phyloP scores from a whole-genome alignment of 2,329 filamentous ascomycete species.

The Cordyceps cicadae region DNA sequence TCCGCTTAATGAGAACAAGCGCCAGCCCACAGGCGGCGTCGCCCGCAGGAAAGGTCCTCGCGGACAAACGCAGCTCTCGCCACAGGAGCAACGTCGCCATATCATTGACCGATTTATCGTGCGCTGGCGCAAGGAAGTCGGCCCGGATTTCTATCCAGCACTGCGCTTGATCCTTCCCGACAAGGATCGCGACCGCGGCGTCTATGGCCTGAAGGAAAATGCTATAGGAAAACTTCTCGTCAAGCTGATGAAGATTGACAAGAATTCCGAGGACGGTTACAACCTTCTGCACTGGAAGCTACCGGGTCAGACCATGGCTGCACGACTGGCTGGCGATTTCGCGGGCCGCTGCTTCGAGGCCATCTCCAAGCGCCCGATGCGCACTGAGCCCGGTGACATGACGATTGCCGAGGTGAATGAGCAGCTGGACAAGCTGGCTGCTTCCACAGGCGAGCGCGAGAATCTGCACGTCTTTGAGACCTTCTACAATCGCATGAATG shows the following conservation, averaged over 20 bases:
- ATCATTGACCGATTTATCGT: constrained; percentile 83
- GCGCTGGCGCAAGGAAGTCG: constrained; percentile 80
- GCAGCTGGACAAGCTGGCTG: constrained; percentile 68
- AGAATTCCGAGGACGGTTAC: constrained; percentile 79
- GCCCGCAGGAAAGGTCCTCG: constrained; percentile 51
- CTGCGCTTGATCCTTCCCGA: constrained; percentile 86
- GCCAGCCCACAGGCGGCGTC: constrained; percentile 55
- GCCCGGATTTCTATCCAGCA: constrained; percentile 86
- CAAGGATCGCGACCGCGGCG: constrained; percentile 82
- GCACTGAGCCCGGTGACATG: constrained; percentile 66
- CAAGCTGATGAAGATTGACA: constrained; percentile 85
- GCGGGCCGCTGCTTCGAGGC: constrained; percentile 82
- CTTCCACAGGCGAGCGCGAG: constrained; percentile 69
- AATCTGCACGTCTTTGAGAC: constrained; percentile 72
- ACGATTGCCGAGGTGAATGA: constrained; percentile 85
- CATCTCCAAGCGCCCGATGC: constrained; percentile 73
- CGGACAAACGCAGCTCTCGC: constrained; percentile 50
- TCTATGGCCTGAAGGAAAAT: constrained; percentile 92
- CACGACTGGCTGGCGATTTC: constrained; percentile 78
- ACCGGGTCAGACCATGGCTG: constrained; percentile 58
- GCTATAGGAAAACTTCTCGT: constrained; percentile 85
- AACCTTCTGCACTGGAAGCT: constrained; percentile 88
- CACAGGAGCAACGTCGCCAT: constrained; percentile 68
- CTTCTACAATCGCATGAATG: constrained; percentile 87
- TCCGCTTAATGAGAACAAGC: constrained; percentile 68